These are phyloP conservation scores for Hordeum marinum DNA, from an alignment of 176 grass and related monocot genomes.

Conservation along the genomic window DNA sequence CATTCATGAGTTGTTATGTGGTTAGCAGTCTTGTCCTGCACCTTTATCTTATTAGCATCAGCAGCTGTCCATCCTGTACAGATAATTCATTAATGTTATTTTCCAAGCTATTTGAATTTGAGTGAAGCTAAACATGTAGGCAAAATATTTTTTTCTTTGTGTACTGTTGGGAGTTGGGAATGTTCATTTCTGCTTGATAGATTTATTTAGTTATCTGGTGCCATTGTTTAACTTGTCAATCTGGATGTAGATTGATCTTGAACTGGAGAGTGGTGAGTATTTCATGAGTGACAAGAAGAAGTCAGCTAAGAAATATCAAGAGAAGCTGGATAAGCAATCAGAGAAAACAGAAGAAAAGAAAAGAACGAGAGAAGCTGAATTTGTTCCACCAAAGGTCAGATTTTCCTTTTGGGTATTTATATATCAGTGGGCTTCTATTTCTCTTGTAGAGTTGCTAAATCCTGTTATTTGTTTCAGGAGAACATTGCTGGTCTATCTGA, in stretches of 20 bases:
- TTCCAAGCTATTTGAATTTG: neutral
- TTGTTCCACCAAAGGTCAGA: slow-evolving; percentile 79
- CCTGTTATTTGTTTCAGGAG: slow-evolving; percentile 48
- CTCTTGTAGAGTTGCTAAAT: slow-evolving; percentile 15
- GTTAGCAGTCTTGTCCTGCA: neutral
- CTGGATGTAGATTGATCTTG: slow-evolving; percentile 65
- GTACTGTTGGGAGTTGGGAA: neutral
- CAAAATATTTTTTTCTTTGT: neutral
- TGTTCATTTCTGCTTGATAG: neutral
- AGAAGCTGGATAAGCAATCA: slow-evolving; percentile 86
- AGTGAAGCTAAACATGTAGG: neutral
- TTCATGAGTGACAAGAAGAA: slow-evolving; percentile 94
- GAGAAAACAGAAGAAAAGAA: slow-evolving; percentile 87
- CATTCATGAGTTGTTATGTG: neutral
- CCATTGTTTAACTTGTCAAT: slow-evolving; percentile 18
- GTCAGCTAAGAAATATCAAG: slow-evolving; percentile 84
- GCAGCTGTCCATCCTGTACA: neutral
- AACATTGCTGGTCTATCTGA: slow-evolving; percentile 33
- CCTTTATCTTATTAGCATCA: neutral
- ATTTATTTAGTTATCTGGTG: neutral
- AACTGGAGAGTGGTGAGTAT: slow-evolving; percentile 89
- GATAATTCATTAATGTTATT: neutral
- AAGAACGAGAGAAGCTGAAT: slow-evolving; percentile 82
- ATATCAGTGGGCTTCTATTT: neutral
- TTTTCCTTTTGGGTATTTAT: neutral